These are phyloP conservation scores for Pseudozyma flocculosa DNA, from an alignment of 1,284 basidiomycete species.

Conservation along the genomic window DNA sequence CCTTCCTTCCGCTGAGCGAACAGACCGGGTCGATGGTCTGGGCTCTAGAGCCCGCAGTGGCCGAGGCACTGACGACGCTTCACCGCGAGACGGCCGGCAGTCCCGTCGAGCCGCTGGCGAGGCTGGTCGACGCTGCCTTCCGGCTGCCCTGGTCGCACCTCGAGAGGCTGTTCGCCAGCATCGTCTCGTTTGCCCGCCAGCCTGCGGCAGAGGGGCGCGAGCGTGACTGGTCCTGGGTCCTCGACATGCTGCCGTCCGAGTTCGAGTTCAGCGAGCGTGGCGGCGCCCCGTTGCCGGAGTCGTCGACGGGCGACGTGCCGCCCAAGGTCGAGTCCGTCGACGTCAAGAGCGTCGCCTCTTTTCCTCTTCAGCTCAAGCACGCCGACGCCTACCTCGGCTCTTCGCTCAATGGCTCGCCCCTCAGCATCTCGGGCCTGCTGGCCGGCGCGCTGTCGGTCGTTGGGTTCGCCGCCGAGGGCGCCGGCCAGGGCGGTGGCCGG, in stretches of 20 bases:
- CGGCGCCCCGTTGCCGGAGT: conserved; percentile 29
- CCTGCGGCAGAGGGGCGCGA: conserved; percentile 2
- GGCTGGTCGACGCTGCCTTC: conserved; percentile 88
- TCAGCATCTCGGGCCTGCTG: conserved; percentile 30
- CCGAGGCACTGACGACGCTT: conserved; percentile 70
- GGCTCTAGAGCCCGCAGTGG: conserved; percentile 81
- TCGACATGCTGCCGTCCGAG: conserved; percentile 20
- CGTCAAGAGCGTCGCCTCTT: conserved; percentile 76
- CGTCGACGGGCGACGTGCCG: conserved; percentile 61
- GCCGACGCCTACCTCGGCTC: conserved; percentile 80
- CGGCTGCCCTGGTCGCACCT: conserved; percentile 77
- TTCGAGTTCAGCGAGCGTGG: conserved; percentile 24
- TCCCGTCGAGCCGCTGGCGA: conserved; percentile 65
- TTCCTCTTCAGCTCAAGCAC: conserved; percentile 85
- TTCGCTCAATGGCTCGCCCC: conserved; percentile 27
- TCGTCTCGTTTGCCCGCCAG: conserved; percentile 63
- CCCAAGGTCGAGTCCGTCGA: conserved; percentile 75
- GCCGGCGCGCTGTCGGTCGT: conserved; percentile 31
- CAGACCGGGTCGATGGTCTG: conserved; percentile 86
- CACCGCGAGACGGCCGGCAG: conserved; percentile 59
- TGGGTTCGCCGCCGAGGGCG: conserved; percentile 34
- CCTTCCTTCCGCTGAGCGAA: conserved; percentile 68
- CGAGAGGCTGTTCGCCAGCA: conserved; percentile 66
- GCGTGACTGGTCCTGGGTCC: conserved; percentile 36
- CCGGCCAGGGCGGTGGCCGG: conserved; percentile 55